Evolutionary conservation across 73 alveolate genomes (phyloP).

Genomic region (Paramecium sexaurelia): DNA sequence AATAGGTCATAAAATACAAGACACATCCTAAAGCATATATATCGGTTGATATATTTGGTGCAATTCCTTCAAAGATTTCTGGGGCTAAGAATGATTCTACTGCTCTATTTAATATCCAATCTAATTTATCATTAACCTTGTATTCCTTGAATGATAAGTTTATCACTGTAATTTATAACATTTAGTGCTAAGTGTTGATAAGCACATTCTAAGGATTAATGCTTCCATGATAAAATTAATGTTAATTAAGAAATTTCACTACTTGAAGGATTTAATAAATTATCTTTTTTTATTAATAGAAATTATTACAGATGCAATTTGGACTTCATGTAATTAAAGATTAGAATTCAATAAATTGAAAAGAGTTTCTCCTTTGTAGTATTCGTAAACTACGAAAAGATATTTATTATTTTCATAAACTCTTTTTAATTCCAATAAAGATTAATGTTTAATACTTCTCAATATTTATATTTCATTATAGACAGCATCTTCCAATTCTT

Average conservation of each 20-base stretch:
- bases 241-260: neutral
- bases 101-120: conserved; percentile 58
- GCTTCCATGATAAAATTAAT: conserved; percentile 52
- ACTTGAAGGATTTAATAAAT: conserved; percentile 12
- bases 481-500: conserved; percentile 60
- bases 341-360: conserved; percentile 31
- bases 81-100: conserved; percentile 51
- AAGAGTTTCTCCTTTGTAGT: conserved; percentile 33
- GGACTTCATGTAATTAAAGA: conserved; percentile 37
- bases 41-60: conserved; percentile 44
- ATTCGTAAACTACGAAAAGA: conserved; percentile 36
- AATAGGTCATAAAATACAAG: conserved; percentile 34
- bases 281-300: neutral
- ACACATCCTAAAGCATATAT: conserved; percentile 48
- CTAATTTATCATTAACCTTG: conserved; percentile 46
- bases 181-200: conserved; percentile 21
- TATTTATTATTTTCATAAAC: conserved; percentile 46
- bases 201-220: conserved; percentile 31
- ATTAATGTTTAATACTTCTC: conserved; percentile 17
- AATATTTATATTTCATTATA: conserved; percentile 33
- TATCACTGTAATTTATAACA: conserved; percentile 40
- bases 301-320: conserved; percentile 41
- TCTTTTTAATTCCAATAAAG: conserved; percentile 7
- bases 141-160: conserved; percentile 42
- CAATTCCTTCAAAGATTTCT: conserved; percentile 42